phyloP scores from a whole-genome alignment of 2,329 filamentous ascomycete genomes.

The Whalleya microplaca region DNA sequence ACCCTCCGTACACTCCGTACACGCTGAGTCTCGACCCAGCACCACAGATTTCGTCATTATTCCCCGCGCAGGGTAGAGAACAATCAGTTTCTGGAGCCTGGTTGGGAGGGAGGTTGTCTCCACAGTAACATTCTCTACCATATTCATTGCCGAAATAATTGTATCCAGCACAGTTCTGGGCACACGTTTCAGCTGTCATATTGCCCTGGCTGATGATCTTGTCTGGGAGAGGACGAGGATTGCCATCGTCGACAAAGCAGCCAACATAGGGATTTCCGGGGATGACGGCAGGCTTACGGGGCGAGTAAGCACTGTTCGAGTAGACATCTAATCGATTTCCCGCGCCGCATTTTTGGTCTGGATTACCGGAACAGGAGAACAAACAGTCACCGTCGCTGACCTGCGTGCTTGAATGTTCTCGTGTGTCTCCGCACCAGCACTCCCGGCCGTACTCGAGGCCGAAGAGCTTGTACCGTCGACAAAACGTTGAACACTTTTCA shows the following conservation, averaged over 20 bases:
- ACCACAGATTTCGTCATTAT: constrained; percentile 31
- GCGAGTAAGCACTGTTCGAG: constrained; percentile 17
- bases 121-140: constrained; percentile 42
- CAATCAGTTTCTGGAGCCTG: constrained; percentile 26
- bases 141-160: constrained; percentile 39
- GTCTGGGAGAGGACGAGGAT: constrained; percentile 18
- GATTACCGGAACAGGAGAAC: constrained; percentile 20
- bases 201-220: constrained; percentile 10
- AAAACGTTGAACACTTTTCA: constrained; percentile 33
- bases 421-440: constrained; percentile 42
- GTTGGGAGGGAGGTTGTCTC: constrained; percentile 27
- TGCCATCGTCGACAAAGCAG: constrained; percentile 26
- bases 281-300: constrained; percentile 10
- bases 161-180: constrained; percentile 36
- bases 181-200: constrained; percentile 38
- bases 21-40: constrained; percentile 29
- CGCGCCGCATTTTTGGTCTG: constrained; percentile 18
- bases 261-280: constrained; percentile 18
- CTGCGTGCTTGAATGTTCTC: constrained; percentile 9
- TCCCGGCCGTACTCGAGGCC: constrained; percentile 44
- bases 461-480: constrained; percentile 39
- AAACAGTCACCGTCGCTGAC: constrained; percentile 16
- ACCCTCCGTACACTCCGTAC: constrained; percentile 33
- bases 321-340: constrained; percentile 22
- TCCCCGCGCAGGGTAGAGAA: constrained; percentile 29